These are phyloP conservation scores for Sarocladium kiliense DNA, from an alignment of 2,329 filamentous ascomycete species.

Conservation along the genomic window DNA sequence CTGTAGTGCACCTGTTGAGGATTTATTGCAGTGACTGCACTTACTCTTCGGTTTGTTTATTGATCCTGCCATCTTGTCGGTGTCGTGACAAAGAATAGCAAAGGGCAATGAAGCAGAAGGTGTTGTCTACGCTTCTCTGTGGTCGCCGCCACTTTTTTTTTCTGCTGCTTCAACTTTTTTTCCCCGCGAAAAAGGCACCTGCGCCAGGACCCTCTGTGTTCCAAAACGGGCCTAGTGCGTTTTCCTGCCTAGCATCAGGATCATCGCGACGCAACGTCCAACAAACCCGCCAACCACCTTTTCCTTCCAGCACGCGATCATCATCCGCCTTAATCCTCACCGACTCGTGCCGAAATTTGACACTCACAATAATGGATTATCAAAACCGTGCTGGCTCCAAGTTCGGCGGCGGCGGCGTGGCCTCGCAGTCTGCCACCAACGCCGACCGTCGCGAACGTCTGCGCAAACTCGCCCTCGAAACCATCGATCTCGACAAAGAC, in stretches of 20 bases:
- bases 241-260: not conserved
- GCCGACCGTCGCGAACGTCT: constrained; percentile 96
- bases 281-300: not conserved
- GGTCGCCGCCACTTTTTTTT: not conserved
- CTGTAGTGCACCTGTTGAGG: too few species aligned
- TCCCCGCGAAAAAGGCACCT: not conserved
- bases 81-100: not conserved
- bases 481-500: constrained; percentile 98
- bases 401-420: constrained; percentile 95
- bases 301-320: not conserved
- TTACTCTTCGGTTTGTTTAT: constrained; percentile 51
- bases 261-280: not conserved
- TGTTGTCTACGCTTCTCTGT: not conserved
- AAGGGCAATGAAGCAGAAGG: not conserved
- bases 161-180: constrained; percentile 7
- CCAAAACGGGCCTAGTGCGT: not conserved
- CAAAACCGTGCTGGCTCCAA: constrained; percentile 96
- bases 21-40: too few species aligned
- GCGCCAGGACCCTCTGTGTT: not conserved
- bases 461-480: constrained; percentile 95
- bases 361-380: constrained; percentile 52
- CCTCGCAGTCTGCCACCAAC: constrained; percentile 88
- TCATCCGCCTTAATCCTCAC: not conserved
- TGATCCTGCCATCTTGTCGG: constrained; percentile 43
- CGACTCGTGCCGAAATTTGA: not conserved